A percentile compares a stretch with the other conserved stretches of the same genome.
Evolutionary conservation across 176 grass and related monocot genomes (phyloP).

Genomic region (Areca catechu): DNA sequence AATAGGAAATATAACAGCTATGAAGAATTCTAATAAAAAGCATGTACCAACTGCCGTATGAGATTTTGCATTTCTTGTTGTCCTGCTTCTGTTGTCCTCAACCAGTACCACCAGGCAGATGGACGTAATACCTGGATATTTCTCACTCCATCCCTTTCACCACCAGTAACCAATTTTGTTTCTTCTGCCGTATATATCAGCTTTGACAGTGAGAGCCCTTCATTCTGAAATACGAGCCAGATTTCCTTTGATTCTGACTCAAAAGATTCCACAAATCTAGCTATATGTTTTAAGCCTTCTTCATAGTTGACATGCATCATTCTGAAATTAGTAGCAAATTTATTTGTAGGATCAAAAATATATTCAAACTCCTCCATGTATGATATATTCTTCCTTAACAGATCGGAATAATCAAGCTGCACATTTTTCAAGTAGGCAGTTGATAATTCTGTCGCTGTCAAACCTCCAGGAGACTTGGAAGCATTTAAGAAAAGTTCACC

Average conservation of each 20-base stretch:
- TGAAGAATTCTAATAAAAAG: too few species aligned
- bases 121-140: slow-evolving; percentile 68
- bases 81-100: slow-evolving; percentile 75
- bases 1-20: too few species aligned
- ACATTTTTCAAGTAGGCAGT: slow-evolving; percentile 21
- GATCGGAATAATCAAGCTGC: slow-evolving; percentile 18
- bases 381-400: slow-evolving; percentile 32
- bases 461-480: slow-evolving; percentile 49
- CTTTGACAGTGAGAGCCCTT: slow-evolving; percentile 81
- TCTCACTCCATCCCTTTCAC: slow-evolving; percentile 40
- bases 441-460: slow-evolving; percentile 26
- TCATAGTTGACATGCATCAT: slow-evolving; percentile 2
- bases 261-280: slow-evolving; percentile 97
- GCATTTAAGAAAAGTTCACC: slow-evolving; percentile 89
- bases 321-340: neutral
- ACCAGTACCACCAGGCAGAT: slow-evolving; percentile 92
- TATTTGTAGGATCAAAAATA: slow-evolving; percentile 6
- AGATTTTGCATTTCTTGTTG: slow-evolving; percentile 83
- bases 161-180: slow-evolving; percentile 59
- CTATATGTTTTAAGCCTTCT: slow-evolving; percentile 75
- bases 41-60: slow-evolving; percentile 76
- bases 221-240: slow-evolving; percentile 88
- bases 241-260: slow-evolving; percentile 91
- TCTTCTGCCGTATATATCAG: slow-evolving; percentile 83
- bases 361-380: slow-evolving; percentile 10